Percentiles rank a stretch among this genome's conserved stretches.
These are phyloP conservation scores for Xerocomus brunneocitrinus DNA, from an alignment of 768 basidiomycete genomes.

Conservation along the genomic window DNA sequence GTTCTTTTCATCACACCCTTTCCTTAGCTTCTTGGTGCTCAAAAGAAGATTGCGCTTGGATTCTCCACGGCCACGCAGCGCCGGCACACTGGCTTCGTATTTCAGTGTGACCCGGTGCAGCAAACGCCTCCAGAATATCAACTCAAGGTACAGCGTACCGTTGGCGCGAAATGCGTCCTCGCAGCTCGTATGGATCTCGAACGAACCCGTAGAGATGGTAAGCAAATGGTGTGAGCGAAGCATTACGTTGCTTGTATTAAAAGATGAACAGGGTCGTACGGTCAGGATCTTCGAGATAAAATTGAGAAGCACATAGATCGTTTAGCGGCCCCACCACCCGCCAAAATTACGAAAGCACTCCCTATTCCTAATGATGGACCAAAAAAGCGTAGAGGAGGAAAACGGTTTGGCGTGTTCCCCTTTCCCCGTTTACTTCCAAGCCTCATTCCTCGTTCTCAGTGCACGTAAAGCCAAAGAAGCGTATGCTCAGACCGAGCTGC, in stretches of 20 bases:
- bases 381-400: slow-evolving; percentile 93
- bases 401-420: slow-evolving; percentile 54
- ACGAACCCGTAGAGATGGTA: slow-evolving; percentile 75
- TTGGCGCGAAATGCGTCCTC: slow-evolving; percentile 87
- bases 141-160: slow-evolving; percentile 86
- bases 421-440: background rate
- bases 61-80: slow-evolving; percentile 85
- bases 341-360: slow-evolving; percentile 88
- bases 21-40: slow-evolving; percentile 82
- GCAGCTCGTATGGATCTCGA: slow-evolving; percentile 95
- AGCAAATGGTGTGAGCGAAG: slow-evolving; percentile 10
- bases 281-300: slow-evolving; percentile 73
- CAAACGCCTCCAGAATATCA: slow-evolving; percentile 86
- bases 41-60: slow-evolving; percentile 87
- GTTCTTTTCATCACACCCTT: slow-evolving; percentile 2
- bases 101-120: slow-evolving; percentile 86
- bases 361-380: slow-evolving; percentile 94
- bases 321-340: slow-evolving; percentile 89
- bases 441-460: slow-evolving; percentile 36
- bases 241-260: background rate
- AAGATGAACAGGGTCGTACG: slow-evolving; percentile 59
- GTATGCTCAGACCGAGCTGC: slow-evolving; percentile 92
- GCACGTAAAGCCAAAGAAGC: slow-evolving; percentile 99
- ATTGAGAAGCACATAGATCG: slow-evolving; percentile 92
- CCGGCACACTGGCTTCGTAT: slow-evolving; percentile 95